Evolutionary conservation across 176 grass and related monocot genomes (phyloP).

Genomic region (Oryza punctata): DNA sequence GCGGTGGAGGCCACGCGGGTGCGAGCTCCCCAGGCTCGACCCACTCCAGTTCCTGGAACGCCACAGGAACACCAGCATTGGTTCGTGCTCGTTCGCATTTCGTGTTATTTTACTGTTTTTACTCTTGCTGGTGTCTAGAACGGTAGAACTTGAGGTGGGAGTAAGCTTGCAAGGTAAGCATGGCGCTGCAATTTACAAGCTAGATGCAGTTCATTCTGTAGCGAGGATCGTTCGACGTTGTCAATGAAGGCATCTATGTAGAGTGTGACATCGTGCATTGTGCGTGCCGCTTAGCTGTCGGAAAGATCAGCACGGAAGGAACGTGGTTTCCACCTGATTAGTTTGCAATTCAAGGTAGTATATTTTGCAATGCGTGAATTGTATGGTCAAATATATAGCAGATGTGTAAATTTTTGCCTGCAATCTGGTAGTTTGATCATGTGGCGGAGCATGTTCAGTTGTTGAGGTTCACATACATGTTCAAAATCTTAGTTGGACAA

Average conservation of each 20-base stretch:
- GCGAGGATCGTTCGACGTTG: background rate
- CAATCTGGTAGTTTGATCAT: background rate
- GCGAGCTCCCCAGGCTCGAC: conserved; percentile 54
- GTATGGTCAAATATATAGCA: background rate
- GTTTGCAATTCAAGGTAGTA: background rate
- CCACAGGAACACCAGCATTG: conserved; percentile 68
- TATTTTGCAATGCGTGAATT: background rate
- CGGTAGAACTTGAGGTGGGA: background rate
- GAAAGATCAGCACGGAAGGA: background rate
- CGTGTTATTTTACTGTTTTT: background rate
- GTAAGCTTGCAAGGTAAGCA: background rate
- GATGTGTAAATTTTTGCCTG: background rate
- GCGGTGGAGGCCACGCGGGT: conserved; percentile 64
- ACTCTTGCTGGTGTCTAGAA: background rate
- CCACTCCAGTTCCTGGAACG: conserved; percentile 61
- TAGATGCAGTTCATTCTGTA: background rate
- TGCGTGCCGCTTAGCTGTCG: background rate
- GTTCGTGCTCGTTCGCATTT: conserved; percentile 31
- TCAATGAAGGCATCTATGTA: background rate
- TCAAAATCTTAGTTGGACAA: background rate
- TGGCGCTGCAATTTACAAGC: background rate
- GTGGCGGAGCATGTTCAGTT: background rate
- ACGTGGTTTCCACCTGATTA: background rate
- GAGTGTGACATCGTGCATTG: background rate
- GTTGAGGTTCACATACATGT: background rate